Percentiles rank a stretch among this genome's conserved stretches.
phyloP scores from a whole-genome alignment of 2,329 filamentous ascomycete species.

The Monilinia fructicola region DNA sequence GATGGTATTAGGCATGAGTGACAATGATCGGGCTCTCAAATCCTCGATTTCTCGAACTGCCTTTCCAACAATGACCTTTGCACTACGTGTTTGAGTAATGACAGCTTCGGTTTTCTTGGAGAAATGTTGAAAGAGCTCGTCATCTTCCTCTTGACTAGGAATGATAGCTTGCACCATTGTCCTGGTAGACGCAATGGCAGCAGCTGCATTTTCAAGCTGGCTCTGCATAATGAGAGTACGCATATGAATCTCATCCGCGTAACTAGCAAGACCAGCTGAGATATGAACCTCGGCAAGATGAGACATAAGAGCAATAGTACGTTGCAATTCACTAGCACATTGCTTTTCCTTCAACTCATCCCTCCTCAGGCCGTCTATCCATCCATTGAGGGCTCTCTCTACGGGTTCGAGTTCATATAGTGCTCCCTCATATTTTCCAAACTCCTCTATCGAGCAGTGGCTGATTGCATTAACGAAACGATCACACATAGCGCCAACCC shows the following conservation, averaged over 20 bases:
- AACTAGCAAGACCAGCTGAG: conserved; percentile 64
- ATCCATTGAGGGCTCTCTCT: conserved; percentile 82
- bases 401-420: conserved; percentile 88
- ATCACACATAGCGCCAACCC: conserved; percentile 79
- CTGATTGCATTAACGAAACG: conserved; percentile 80
- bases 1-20: conserved; percentile 65
- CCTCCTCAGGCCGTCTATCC: conserved; percentile 79
- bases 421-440: conserved; percentile 74
- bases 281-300: conserved; percentile 83
- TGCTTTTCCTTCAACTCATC: conserved; percentile 85
- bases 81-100: conserved; percentile 73
- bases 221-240: conserved; percentile 73
- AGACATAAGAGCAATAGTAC: conserved; percentile 81
- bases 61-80: conserved; percentile 81
- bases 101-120: conserved; percentile 68
- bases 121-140: conserved; percentile 67
- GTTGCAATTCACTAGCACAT: conserved; percentile 76
- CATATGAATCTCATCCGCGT: conserved; percentile 79
- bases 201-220: conserved; percentile 75
- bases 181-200: conserved; percentile 62
- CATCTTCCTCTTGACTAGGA: conserved; percentile 57
- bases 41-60: conserved; percentile 75
- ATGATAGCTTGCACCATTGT: conserved; percentile 67
- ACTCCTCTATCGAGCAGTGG: conserved; percentile 74
- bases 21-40: conserved; percentile 71